phyloP scores from a whole-genome alignment of 441 rosid genomes.

The Populus trichocarpa region DNA sequence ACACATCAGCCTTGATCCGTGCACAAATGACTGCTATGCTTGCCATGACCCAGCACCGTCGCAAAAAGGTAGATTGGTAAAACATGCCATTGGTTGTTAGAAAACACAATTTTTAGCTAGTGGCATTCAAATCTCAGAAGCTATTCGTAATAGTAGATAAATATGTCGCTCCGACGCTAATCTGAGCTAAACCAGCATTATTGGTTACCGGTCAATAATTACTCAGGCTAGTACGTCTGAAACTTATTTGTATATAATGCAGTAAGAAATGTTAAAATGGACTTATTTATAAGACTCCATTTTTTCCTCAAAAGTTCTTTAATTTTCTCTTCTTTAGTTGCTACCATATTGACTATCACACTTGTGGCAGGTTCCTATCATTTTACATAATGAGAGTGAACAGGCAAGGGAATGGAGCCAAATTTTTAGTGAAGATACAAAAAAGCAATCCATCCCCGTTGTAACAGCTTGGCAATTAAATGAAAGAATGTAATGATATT shows the following conservation, averaged over 20 bases:
- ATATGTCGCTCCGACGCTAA: neutral
- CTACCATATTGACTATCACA: constrained; percentile 1
- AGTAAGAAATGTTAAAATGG: neutral
- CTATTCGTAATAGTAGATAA: neutral
- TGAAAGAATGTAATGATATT: constrained; percentile 76
- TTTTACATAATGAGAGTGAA: constrained; percentile 70
- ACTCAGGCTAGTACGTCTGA: neutral
- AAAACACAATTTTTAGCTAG: neutral
- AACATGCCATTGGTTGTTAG: neutral
- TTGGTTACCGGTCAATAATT: neutral
- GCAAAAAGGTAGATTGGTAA: constrained; percentile 57
- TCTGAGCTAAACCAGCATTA: neutral
- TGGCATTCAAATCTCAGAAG: neutral
- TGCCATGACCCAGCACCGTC: constrained; percentile 96
- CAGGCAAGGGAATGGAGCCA: constrained; percentile 82
- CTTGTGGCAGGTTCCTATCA: constrained; percentile 70
- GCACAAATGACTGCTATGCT: constrained; percentile 99
- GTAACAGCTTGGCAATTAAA: constrained; percentile 88
- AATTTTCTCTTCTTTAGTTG: neutral
- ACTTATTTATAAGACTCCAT: neutral
- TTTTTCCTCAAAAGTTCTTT: neutral
- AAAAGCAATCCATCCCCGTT: constrained; percentile 79
- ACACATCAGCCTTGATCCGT: constrained; percentile 82
- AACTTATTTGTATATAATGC: neutral
- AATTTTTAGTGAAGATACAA: constrained; percentile 79